phyloP scores from a whole-genome alignment of 306 rosid genomes.

The Neltuma alba region DNA sequence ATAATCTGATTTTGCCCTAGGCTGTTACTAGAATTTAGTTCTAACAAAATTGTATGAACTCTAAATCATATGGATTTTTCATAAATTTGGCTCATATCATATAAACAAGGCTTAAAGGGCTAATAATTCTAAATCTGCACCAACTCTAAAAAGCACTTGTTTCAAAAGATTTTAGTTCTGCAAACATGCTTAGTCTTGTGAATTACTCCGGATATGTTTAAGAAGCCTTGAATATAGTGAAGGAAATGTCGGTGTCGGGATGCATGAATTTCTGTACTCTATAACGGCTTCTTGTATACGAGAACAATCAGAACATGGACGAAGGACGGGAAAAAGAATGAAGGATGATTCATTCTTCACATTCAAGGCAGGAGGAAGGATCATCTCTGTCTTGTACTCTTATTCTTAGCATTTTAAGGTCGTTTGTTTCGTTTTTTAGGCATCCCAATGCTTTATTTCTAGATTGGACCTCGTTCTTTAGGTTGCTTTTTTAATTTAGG shows the following conservation, averaged over 20 bases:
- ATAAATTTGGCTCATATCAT: neutral
- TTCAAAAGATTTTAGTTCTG: neutral
- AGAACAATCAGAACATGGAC: too few relatives aligned
- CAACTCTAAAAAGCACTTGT: neutral
- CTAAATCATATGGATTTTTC: neutral
- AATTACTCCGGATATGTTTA: slow-evolving; percentile 7
- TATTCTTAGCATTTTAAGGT: slow-evolving; percentile 55
- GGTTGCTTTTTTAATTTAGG: slow-evolving; percentile 33
- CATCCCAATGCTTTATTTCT: slow-evolving; percentile 33
- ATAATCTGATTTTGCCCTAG: neutral
- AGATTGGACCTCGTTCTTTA: slow-evolving; percentile 5
- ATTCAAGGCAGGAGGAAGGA: slow-evolving; percentile 57
- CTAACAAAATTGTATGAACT: neutral
- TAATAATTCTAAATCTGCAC: neutral
- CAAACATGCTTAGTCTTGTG: neutral
- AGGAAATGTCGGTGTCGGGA: slow-evolving; percentile 23
- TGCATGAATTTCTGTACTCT: slow-evolving; percentile 17
- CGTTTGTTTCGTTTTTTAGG: neutral
- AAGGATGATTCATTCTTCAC: slow-evolving; percentile 61
- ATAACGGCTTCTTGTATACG: neutral
- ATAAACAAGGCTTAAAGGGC: too few relatives aligned
- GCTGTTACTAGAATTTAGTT: neutral
- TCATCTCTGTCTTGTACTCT: slow-evolving; percentile 19
- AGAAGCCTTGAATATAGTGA: slow-evolving; percentile 29
- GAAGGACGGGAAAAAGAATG: too few relatives aligned